phyloP scores from a whole-genome alignment of 495 filamentous ascomycete species.

The Trichocladium uniseriatum region DNA sequence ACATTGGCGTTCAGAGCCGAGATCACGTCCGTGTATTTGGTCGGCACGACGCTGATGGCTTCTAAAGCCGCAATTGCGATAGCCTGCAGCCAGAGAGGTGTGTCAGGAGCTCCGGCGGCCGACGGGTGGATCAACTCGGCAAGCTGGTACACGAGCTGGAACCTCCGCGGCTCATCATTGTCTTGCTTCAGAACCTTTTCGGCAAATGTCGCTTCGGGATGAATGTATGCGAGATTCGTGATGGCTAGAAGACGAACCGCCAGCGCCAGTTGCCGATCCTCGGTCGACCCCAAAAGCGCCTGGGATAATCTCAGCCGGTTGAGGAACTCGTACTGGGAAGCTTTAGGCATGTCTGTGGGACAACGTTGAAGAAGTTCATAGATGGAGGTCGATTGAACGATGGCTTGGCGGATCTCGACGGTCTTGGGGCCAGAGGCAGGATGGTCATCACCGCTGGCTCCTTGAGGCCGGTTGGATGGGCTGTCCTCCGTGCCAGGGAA shows the following conservation, averaged over 20 bases:
- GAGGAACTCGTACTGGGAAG: constrained; percentile 76
- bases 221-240: constrained; percentile 85
- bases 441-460: constrained; percentile 44
- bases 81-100: constrained; percentile 72
- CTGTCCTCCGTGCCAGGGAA: constrained; percentile 31
- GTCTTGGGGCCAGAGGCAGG: constrained; percentile 42
- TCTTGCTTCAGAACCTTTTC: constrained; percentile 82
- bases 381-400: constrained; percentile 49
- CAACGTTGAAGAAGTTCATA: constrained; percentile 60
- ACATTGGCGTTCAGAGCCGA: constrained; percentile 84
- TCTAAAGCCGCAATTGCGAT: constrained; percentile 73
- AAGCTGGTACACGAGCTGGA: constrained; percentile 86
- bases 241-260: constrained; percentile 77
- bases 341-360: constrained; percentile 57
- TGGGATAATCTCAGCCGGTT: constrained; percentile 72
- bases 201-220: constrained; percentile 66
- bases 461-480: constrained; percentile 26
- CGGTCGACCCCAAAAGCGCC: constrained; percentile 55
- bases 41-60: constrained; percentile 67
- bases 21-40: constrained; percentile 69
- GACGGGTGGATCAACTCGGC: constrained; percentile 77
- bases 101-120: constrained; percentile 52
- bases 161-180: constrained; percentile 77
- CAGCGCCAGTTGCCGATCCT: constrained; percentile 65
- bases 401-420: constrained; percentile 61